These are phyloP conservation scores for Lolium rigidum DNA, from an alignment of 176 grass and related monocot species.

Conservation along the genomic window DNA sequence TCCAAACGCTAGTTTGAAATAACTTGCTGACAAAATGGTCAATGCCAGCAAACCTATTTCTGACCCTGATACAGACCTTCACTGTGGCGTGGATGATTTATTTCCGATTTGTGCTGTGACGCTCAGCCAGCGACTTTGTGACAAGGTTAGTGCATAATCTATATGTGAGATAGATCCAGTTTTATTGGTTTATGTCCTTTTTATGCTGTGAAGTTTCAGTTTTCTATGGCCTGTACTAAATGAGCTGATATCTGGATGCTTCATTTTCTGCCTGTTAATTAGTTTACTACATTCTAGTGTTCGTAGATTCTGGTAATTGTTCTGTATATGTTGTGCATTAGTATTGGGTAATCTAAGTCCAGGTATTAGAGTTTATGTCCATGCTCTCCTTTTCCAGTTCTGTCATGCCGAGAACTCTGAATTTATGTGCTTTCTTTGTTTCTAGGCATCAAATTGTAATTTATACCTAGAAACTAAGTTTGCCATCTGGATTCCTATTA, in stretches of 20 bases:
- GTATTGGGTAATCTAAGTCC: not conserved
- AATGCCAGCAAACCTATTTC: not conserved
- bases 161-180: not conserved
- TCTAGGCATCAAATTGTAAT: too few species aligned
- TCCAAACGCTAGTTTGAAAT: not conserved
- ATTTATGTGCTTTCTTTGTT: too few species aligned
- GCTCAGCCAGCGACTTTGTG: not conserved
- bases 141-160: conserved; percentile 14
- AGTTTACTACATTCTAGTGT: not conserved
- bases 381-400: not conserved
- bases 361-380: not conserved
- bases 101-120: not conserved
- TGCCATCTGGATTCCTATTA: not conserved
- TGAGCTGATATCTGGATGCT: not conserved
- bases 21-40: conserved; percentile 1
- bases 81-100: not conserved
- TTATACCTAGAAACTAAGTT: not conserved
- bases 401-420: not conserved
- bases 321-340: not conserved
- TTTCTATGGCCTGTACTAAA: not conserved
- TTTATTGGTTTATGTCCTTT: not conserved
- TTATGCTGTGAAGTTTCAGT: not conserved
- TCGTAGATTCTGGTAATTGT: not conserved
- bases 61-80: not conserved
- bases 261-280: not conserved